Base-by-base conservation (phyloP, 352 stramenopile genomes). In the Phytophthora foliorum region DNA sequence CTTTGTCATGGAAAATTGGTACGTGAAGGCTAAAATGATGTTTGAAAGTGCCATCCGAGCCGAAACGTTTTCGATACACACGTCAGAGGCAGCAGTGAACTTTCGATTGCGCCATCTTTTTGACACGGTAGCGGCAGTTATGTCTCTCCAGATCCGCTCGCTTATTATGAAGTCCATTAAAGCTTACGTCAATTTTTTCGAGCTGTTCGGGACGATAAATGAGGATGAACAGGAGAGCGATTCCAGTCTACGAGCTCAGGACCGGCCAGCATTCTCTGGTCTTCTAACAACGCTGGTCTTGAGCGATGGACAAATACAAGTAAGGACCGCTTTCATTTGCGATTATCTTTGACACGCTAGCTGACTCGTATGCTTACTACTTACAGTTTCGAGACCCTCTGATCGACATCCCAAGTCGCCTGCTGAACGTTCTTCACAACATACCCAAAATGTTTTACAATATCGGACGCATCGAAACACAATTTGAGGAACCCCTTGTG, bases 341-440 rank as follows among this genome's bases (percentile, higher is more conserved):
- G 21, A 36, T 36, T 17, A 21, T 34, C 5, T 24, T 42, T 16
- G 8, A 5, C 41, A 24, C 38, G 19, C 4, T 13, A 24, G 9
- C 42, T 61, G 17, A 55, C 27, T 17, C 38, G 38, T 38, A 36
- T 45, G 4, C 32, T 36, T 44, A 16, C 11, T 48, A 1, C n/a
- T 60, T 46, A 31, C n/a, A 76, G 75, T 92, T 90, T 50, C 60
- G 71, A 32, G 78, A 82, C 13, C 59, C 83, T 21, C 65, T 94
- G 0, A 63, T 80, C 5, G 76, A 91, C 21, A 81, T 92, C 9
- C 76, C 82, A 0, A 89, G 80, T 42, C 74, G 78, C 13, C 45
- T 93, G 0, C 46, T 94, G n/a, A 84, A 75, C 36, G 77, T 94
- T 2, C 73, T 94, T 11, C 83, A 92, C 61, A 91, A 90, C 62